Evolutionary conservation across 2,329 filamentous ascomycete species (phyloP), one percentile per base, ranked within the genome.

Genomic region (Aspergillus brasiliensis): DNA sequence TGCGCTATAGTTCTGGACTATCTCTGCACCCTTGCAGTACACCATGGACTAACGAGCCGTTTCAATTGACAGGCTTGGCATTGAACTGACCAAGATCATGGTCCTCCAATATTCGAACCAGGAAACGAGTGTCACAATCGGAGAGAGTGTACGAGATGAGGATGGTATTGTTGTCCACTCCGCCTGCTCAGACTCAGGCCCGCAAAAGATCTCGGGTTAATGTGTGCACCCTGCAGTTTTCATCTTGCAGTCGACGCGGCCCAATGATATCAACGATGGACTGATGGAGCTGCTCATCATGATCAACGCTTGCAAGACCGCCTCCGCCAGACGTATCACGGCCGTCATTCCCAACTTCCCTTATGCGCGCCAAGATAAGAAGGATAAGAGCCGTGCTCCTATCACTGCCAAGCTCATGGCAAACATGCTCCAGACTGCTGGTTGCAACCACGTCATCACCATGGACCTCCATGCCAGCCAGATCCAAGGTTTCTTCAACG

Each of bases 241-340:
- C 81, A 96, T 98, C 71, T 84, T 98, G 62, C 94, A 98, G 80
- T 97, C 94, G 23, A 97, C 95, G 51, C 89, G 91, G 42, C 94
- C 94, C 2, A 93, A 94, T 75, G 93, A 97, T 75, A 96, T 98
- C 81, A 99, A 99, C 79, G 94, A 98, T 76, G 92, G 92, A 52
- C 85, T 99, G 61, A 98, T 99, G 94, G 94, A 99, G 80, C 86
- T 98, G 38, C 86, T 98, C 67, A 97, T 98, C 80, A 97, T 97
- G 88, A 96, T 97, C 78, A 96, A 96, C 74, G 94, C 94, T 65
- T 97, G 94, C 83, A 89, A 91, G 76, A 91, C 88, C 23, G 89
- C 89, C 44, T 91, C 88, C 37, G 94, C 94, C 11, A 88, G 93
- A 65, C 91, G 94, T 65, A 97, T 98, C 79, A 97, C 94, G 21